Base-by-base conservation (phyloP, 164 flowering plant genomes). In the Brasenia schreberi region DNA sequence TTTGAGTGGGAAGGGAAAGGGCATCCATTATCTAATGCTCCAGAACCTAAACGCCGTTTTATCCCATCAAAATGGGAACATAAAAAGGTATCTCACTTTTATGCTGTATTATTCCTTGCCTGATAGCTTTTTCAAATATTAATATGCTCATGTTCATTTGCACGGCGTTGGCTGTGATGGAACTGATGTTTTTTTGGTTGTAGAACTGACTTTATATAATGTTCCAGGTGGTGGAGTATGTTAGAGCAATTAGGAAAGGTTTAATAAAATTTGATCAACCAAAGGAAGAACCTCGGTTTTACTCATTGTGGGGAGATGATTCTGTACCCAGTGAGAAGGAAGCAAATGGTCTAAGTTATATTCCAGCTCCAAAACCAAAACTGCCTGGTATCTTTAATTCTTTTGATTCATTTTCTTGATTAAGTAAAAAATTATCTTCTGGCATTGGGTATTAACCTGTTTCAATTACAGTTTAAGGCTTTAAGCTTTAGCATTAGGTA, bases 11-110 rank as follows among this genome's bases (percentile, higher is more conserved):
- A 88, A 64, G 93, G 76, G 71, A 80, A 87, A 0, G 82, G 68
- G 66, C 94, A 92, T 77, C 97, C 99, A 56, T 62, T 95, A 19
- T 88, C 97, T 64, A 87, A 82, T 85, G 99, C 97, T 6, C 97
- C 97, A 64, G 99, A 95, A 69, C 97, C 99, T 7, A 95, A 95
- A 77, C 78, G 99, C 66, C 84, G 97, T 43, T 95, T 92, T 69
- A 87, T 86, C 81, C 97, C 89, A 66, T 95, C 99, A 23, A 87
- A 86, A 75, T 92, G 83, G 87, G 99, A 95, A 77, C 68, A 64
- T 71, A 95, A 88, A 81, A 81, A 74, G 97, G 99, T 87, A 71
- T 53, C 44, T 23, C 27, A 23, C 27, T 23, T 23, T 23, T 23
- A 23, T 23, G 27, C 27, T 23, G 27, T 23, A 23, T 23, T 23